Conservation (phyloP, 495 filamentous ascomycete species). For the Corynascus novoguineensis region DNA sequence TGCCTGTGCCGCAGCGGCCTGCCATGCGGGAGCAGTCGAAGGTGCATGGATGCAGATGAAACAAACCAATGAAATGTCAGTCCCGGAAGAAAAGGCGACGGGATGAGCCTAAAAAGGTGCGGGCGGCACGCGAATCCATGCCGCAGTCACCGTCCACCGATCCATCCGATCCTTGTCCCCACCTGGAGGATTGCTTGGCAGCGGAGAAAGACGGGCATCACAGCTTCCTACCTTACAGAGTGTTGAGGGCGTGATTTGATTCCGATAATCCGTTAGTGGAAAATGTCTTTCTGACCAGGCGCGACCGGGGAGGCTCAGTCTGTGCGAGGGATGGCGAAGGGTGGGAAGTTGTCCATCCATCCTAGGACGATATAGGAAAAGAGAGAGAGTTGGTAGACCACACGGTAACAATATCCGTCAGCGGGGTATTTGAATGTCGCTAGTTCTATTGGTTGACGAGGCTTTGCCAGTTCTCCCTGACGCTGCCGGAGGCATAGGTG, state of each 20-base stretch:
- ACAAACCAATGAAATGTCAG: slow-evolving; percentile 13
- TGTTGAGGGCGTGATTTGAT: no score
- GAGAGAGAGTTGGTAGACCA: not conserved
- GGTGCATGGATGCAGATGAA: slow-evolving; percentile 18
- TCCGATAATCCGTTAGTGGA: no score
- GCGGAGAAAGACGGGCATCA: slow-evolving; percentile 10
- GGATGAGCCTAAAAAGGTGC: slow-evolving; percentile 31
- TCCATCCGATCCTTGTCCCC: slow-evolving; percentile 21
- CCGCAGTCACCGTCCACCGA: slow-evolving; percentile 17
- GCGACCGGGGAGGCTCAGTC: no score
- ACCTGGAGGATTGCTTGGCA: slow-evolving; percentile 8
- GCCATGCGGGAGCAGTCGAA: slow-evolving; percentile 17
- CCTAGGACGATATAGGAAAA: no score
- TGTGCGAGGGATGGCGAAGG: no score
- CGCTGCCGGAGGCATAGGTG: not conserved
- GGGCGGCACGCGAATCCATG: slow-evolving; percentile 24
- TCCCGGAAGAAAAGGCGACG: slow-evolving; percentile 26
- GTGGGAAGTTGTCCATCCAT: no score
- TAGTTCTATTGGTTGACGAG: slow-evolving; percentile 3
- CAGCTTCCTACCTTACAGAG: no score
- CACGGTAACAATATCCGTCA: not conserved
- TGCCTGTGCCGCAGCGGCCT: slow-evolving; percentile 11
- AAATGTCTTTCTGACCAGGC: no score
- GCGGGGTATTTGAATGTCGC: not conserved
- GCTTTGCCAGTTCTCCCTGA: not conserved